Evolutionary conservation across 192 early-diverging fungal species (phyloP).

Genomic region (Backusella australiensis): DNA sequence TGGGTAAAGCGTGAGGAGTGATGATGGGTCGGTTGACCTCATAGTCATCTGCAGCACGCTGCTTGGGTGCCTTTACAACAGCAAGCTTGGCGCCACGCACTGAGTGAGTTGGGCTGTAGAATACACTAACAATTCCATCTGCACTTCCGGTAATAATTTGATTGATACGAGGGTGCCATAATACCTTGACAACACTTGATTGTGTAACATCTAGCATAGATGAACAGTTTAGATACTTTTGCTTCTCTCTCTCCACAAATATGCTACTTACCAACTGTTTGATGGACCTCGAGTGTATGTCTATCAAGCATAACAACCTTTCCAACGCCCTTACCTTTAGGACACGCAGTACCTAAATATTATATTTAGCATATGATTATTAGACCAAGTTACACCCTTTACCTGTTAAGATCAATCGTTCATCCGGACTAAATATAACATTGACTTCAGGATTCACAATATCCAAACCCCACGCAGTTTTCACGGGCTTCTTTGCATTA

Average conservation of each 20-base stretch:
- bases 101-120: conserved; percentile 71
- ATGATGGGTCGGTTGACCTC: conserved; percentile 73
- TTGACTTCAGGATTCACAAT: conserved; percentile 74
- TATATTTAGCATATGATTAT: neutral
- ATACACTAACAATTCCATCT: conserved; percentile 71
- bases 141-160: conserved; percentile 78
- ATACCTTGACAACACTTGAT: conserved; percentile 66
- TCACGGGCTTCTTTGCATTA: conserved; percentile 65
- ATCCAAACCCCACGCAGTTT: conserved; percentile 49
- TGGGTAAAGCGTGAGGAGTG: conserved; percentile 84
- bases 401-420: conserved; percentile 76
- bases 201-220: conserved; percentile 36
- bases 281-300: conserved; percentile 52
- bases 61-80: conserved; percentile 64
- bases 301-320: conserved; percentile 66
- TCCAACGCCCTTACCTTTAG: conserved; percentile 67
- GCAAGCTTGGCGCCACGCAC: conserved; percentile 73
- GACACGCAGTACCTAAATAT: conserved; percentile 52
- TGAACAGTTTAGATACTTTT: no score
- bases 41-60: conserved; percentile 57
- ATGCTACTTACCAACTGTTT: conserved; percentile 46
- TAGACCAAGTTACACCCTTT: neutral
- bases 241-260: neutral
- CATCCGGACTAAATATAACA: conserved; percentile 83
- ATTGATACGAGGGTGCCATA: conserved; percentile 89